Evolutionary conservation across 2,329 filamentous ascomycete genomes (phyloP), one percentile per base, ranked within the genome.

Genomic region (Exserohilum turcica): DNA sequence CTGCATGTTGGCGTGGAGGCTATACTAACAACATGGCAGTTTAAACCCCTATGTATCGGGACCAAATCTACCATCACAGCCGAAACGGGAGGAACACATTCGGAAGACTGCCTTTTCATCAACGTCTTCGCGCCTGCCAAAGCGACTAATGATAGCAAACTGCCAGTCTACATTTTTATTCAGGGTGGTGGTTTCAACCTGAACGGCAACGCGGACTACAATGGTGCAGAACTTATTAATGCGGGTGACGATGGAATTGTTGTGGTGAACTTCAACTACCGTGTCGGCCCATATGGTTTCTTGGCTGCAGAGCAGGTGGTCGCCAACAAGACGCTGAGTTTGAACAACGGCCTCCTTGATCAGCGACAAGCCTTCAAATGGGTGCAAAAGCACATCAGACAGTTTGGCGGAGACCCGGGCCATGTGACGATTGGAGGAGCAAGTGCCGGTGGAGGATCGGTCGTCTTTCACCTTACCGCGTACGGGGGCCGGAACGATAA

Each of bases 121-220:
- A 72, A 76, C 32, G 72, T 77, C 10, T 76, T 68, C 35, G 66
- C 74, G 2, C 74, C 75, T 6, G 54, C 66, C 1, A 69, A 63
- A 31, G 71, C 72, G 4, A 74, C 71, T 6, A 67, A 62, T 8
- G 53, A 46, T 2, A 74, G 68, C 42, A 62, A 59, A 7, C 56
- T 76, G 3, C 74, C 75, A 0, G 75, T 77, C 8, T 76, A 70
- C 48, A 66, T 77, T 44, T 77, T 74, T 60, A 74, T 77, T 12
- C 74, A 75, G 49, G 75, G 74, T 9, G 74, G 74, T 24, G 74
- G 74, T 6, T 76, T 76, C 53, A 72, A 66, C 27, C 35, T 54
- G 27, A 73, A 75, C 29, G 68, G 68, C 27, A 74, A 73, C 27
- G 63, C 71, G 13, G 70, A 76, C 43, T 71, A 71, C 53, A 69